Base-by-base conservation (phyloP, 1,139 yeast genomes). In the Nakaseomyces bracarensis region DNA sequence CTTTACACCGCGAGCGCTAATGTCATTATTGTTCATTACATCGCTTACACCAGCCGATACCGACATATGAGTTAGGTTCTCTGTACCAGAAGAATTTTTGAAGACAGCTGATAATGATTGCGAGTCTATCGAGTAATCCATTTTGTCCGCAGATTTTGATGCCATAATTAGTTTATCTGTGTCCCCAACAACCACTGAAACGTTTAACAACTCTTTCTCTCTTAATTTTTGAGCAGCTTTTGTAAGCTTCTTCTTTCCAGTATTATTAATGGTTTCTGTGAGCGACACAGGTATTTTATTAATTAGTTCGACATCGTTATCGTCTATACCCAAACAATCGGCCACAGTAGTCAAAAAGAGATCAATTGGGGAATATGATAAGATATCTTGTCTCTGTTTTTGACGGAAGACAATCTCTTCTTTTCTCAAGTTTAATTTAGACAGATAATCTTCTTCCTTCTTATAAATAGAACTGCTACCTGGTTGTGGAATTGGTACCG, bases 361-460 rank as follows among this genome's bases (percentile, higher is more conserved):
- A 40, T 61, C 66, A 7, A 55, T 42, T 18, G 62, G 53, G 9
- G 64, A 61, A 11, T 47, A 42, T 27, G 49, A 47, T 35, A 57
- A 55, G 8, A 59, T 43, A 35, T 61, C 61, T 47, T 58, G 63
- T 42, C 65, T 55, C 40, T 60, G 64, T 36, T 60, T 60, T 35
- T 49, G 57, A 37, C 64, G 51, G 7, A 61, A 54, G 14, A 56
- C 49, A 14, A 61, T 49, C 38, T 61, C 65, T 3, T 52, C 51
- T 30, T 60, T 61, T 39, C 55, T 53, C 15, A 51, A 45, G 26
- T 57, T 52, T 46, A 59, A 44, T 21, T 55, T 51, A 27, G 50
- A 54, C 41, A 61, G 45, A 18, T 45, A 46, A 2, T 51, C 52
- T 40, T 58, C 64, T 39, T 61, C 65, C 45, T 33, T 33, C 11